phyloP scores from a whole-genome alignment of 139 green algal species.

The Chlamydomonas incerta region DNA sequence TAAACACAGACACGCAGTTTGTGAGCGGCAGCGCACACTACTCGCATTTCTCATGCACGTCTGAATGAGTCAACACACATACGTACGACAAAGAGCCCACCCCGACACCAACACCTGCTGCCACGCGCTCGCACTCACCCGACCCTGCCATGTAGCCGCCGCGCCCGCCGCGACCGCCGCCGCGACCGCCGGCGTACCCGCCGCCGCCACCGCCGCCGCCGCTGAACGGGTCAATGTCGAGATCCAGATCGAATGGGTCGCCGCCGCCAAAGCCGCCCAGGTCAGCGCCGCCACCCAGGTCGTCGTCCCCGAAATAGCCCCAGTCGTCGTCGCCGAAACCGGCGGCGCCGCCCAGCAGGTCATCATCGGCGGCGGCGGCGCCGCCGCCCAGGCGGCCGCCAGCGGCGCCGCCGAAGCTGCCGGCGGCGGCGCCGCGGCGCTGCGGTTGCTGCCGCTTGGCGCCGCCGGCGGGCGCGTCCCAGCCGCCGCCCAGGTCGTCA shows the following conservation, averaged over 20 bases:
- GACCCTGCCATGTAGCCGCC: conserved; percentile 11
- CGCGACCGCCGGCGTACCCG: too few relatives aligned
- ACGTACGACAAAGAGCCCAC: not conserved
- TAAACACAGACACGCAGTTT: too few relatives aligned
- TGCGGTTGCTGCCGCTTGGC: not conserved
- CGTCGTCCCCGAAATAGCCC: not conserved
- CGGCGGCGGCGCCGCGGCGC: not conserved
- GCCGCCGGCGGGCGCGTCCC: not conserved
- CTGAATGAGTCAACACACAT: too few relatives aligned
- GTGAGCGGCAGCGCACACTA: too few relatives aligned
- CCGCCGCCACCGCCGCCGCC: conserved; percentile 11
- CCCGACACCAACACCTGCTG: not conserved
- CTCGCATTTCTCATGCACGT: too few relatives aligned
- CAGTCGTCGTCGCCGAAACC: not conserved
- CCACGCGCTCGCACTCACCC: not conserved
- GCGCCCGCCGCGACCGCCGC: not conserved
- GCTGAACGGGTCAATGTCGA: not conserved
- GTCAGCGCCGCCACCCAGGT: not conserved
- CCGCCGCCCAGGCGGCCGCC: conserved; percentile 13
- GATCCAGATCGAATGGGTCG: not conserved
- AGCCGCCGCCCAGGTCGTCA: not conserved
- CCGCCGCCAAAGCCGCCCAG: not conserved
- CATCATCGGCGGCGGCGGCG: not conserved
- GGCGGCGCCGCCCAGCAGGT: not conserved
- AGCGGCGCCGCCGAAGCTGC: conserved; percentile 9